A percentile compares a stretch with the other conserved stretches of the same genome.
Evolutionary conservation across 805 yeast species (phyloP).

Genomic region (Groenewaldozyma salmanticensis): DNA sequence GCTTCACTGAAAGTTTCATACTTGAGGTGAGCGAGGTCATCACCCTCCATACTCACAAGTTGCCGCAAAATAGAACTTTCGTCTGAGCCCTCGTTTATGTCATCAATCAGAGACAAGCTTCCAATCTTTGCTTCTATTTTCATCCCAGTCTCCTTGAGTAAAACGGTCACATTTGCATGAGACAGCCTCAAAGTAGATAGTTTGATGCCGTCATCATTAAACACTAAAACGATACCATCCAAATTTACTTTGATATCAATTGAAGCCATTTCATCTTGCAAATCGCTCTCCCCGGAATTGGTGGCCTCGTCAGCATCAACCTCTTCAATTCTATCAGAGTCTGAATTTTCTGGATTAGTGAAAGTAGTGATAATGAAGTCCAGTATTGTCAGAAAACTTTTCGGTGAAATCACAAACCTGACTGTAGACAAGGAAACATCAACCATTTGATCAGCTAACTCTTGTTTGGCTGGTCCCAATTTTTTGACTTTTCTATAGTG

Average conservation of each 20-base stretch:
- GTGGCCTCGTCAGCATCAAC: not conserved
- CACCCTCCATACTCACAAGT: conserved; percentile 71
- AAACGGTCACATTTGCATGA: conserved; percentile 57
- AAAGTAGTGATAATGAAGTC: conserved; percentile 82
- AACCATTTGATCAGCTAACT: conserved; percentile 60
- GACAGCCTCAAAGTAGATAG: conserved; percentile 71
- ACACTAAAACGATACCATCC: conserved; percentile 61
- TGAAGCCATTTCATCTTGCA: not conserved
- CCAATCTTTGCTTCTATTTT: conserved; percentile 66
- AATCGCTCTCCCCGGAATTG: conserved; percentile 1
- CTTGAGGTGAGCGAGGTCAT: conserved; percentile 66
- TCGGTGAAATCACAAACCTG: conserved; percentile 63
- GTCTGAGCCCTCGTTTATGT: conserved; percentile 48
- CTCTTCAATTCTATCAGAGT: not conserved
- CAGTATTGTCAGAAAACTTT: conserved; percentile 64
- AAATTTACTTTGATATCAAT: conserved; percentile 59
- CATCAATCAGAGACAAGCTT: conserved; percentile 68
- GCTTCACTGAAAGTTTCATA: conserved; percentile 66
- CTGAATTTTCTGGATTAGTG: conserved; percentile 47
- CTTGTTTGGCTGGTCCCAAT: conserved; percentile 30
- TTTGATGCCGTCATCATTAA: conserved; percentile 76
- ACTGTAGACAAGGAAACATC: conserved; percentile 69
- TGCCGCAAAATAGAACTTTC: conserved; percentile 50
- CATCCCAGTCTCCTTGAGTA: conserved; percentile 64
- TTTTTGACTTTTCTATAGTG: conserved; percentile 52